Percentiles rank a stretch among this genome's conserved stretches.
These are phyloP conservation scores for Dipteronia sinensis DNA, from an alignment of 345 rosid species.

Conservation along the genomic window DNA sequence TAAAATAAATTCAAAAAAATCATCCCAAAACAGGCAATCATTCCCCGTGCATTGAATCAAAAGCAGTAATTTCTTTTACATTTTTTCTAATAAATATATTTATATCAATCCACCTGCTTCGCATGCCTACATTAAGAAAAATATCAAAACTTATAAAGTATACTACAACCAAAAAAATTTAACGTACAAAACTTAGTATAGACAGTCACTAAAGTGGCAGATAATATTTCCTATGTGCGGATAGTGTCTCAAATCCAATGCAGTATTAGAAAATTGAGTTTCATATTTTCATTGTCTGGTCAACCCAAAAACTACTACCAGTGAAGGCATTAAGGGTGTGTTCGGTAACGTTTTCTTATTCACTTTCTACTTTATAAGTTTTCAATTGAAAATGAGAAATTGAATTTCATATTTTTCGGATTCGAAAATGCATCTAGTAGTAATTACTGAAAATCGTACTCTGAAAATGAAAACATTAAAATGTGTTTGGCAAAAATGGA, in stretches of 20 bases:
- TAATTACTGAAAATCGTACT: neutral
- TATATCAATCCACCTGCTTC: neutral
- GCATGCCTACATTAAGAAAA: neutral
- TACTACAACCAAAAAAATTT: neutral
- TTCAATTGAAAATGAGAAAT: neutral
- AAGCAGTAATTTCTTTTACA: neutral
- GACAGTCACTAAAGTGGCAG: neutral
- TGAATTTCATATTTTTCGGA: neutral
- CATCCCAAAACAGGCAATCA: constrained; percentile 1
- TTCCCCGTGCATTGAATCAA: neutral
- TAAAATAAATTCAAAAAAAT: neutral
- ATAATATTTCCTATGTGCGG: neutral
- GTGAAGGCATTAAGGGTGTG: neutral
- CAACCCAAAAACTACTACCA: neutral
- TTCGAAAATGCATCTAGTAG: neutral
- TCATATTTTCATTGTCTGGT: neutral
- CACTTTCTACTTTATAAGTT: neutral
- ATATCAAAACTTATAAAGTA: neutral
- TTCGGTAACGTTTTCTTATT: neutral
- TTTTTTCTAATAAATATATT: neutral
- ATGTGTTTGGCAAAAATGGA: neutral
- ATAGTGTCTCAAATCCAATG: neutral
- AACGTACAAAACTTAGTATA: neutral
- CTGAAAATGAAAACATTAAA: neutral
- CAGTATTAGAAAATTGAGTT: neutral